Evolutionary conservation across 2,329 filamentous ascomycete genomes (phyloP).

Genomic region (Fusarium sp.): DNA sequence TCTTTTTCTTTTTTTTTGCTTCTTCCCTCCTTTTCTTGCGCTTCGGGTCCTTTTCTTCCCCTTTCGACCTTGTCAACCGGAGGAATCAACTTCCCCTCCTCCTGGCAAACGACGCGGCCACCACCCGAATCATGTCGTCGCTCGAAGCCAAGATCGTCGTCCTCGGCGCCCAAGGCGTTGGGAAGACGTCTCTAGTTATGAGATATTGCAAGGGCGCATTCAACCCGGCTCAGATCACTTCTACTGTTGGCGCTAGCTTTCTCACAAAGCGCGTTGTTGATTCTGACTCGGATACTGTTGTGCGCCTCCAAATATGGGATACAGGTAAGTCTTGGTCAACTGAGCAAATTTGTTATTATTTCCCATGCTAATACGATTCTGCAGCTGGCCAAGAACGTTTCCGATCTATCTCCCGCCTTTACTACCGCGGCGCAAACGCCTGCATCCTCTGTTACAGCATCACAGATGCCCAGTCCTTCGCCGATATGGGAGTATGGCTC

Average conservation of each 20-base stretch:
- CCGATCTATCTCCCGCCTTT: slow-evolving; percentile 92
- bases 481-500: slow-evolving; percentile 94
- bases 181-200: slow-evolving; percentile 84
- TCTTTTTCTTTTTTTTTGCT: slow-evolving; percentile 32
- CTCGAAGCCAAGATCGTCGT: slow-evolving; percentile 88
- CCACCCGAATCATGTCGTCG: slow-evolving; percentile 63
- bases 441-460: slow-evolving; percentile 97
- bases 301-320: slow-evolving; percentile 97
- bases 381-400: slow-evolving; percentile 92
- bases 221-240: slow-evolving; percentile 73
- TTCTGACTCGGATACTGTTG: slow-evolving; percentile 85
- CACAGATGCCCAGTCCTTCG: slow-evolving; percentile 86
- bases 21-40: slow-evolving; percentile 23
- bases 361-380: slow-evolving; percentile 17
- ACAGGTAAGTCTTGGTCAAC: slow-evolving; percentile 68
- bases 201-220: slow-evolving; percentile 82
- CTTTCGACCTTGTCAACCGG: slow-evolving; percentile 22
- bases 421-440: slow-evolving; percentile 95
- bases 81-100: slow-evolving; percentile 8
- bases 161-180: slow-evolving; percentile 83
- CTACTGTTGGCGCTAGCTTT: slow-evolving; percentile 86
- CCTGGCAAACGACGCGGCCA: slow-evolving; percentile 29
- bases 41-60: slow-evolving; percentile 12
- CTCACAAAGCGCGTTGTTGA: slow-evolving; percentile 86
- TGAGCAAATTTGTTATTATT: not conserved